Percentiles rank a stretch among this genome's conserved stretches.
Evolutionary conservation across 2,329 filamentous ascomycete genomes (phyloP).

Genomic region (Mollisiaceae sp.): DNA sequence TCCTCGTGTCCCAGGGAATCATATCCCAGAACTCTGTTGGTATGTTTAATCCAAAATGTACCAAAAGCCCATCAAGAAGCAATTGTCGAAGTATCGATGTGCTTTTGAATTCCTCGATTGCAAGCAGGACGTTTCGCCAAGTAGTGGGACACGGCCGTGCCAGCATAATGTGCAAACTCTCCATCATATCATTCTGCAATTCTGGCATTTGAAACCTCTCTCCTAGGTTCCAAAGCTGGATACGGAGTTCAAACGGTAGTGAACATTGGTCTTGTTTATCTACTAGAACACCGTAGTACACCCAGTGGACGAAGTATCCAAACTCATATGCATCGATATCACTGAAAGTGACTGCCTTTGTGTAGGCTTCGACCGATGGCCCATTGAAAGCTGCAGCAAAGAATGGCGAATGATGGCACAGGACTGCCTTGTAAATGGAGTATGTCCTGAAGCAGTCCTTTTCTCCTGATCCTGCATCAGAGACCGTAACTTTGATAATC

Average conservation of each 20-base stretch:
- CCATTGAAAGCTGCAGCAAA: slow-evolving; percentile 16
- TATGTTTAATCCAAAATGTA: no score
- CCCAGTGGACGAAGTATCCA: slow-evolving; percentile 15
- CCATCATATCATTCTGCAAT: slow-evolving; percentile 14
- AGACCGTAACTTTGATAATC: not conserved
- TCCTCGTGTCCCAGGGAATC: not conserved
- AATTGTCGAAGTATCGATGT: slow-evolving; percentile 4
- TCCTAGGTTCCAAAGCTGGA: slow-evolving; percentile 13
- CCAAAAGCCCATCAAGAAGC: slow-evolving; percentile 8
- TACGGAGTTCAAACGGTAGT: not conserved
- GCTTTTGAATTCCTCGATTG: not conserved
- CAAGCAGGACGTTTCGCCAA: not conserved
- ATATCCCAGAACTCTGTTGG: not conserved
- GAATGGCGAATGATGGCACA: slow-evolving; percentile 13
- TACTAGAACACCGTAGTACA: slow-evolving; percentile 10
- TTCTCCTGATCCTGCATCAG: not conserved
- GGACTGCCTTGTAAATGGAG: slow-evolving; percentile 14
- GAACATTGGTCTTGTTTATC: not conserved
- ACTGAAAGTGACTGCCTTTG: slow-evolving; percentile 4
- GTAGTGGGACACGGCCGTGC: not conserved
- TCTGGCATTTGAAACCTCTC: slow-evolving; percentile 2
- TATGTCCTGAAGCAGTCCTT: not conserved
- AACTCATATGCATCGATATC: slow-evolving; percentile 7
- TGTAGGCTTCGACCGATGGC: slow-evolving; percentile 6
- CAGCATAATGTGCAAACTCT: not conserved